Evolutionary conservation across 1,139 yeast genomes (phyloP).

Genomic region (Debaryomyces fabryi): DNA sequence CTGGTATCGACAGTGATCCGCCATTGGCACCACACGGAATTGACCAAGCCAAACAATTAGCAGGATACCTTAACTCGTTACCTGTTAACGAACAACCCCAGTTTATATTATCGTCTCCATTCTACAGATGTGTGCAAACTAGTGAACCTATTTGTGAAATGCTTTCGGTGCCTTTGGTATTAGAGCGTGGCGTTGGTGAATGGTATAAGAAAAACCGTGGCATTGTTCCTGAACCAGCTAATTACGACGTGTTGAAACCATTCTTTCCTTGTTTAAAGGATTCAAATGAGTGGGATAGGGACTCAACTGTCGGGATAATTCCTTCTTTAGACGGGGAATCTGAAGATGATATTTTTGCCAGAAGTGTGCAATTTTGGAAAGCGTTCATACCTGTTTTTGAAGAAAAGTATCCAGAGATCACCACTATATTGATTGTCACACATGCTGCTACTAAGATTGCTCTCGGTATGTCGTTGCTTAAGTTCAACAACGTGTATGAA

Average conservation of each 20-base stretch:
- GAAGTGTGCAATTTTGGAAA: constrained; percentile 55
- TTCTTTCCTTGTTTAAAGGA: constrained; percentile 55
- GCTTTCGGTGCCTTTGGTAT: constrained; percentile 56
- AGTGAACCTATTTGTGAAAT: constrained; percentile 64
- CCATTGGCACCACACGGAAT: constrained; percentile 79
- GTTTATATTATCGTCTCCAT: constrained; percentile 75
- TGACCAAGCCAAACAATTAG: constrained; percentile 77
- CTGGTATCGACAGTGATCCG: constrained; percentile 83
- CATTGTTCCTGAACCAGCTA: constrained; percentile 62
- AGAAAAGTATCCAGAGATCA: constrained; percentile 52
- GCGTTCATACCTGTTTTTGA: constrained; percentile 56
- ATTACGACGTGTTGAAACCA: constrained; percentile 44
- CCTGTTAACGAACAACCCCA: constrained; percentile 55
- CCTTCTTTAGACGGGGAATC: constrained; percentile 65
- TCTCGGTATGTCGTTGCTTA: constrained; percentile 67
- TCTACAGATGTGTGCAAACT: constrained; percentile 87
- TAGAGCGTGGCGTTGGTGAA: constrained; percentile 77
- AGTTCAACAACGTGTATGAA: constrained; percentile 48
- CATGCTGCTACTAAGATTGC: constrained; percentile 89
- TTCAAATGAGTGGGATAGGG: constrained; percentile 44
- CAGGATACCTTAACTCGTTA: constrained; percentile 46
- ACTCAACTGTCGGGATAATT: constrained; percentile 50
- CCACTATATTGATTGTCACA: constrained; percentile 63
- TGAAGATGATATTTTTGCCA: constrained; percentile 57
- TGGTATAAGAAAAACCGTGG: constrained; percentile 63